A percentile compares a stretch with the other conserved stretches of the same genome.
Conservation (phyloP, 495 filamentous ascomycete genomes). For the Podospora pseudoanserina region DNA sequence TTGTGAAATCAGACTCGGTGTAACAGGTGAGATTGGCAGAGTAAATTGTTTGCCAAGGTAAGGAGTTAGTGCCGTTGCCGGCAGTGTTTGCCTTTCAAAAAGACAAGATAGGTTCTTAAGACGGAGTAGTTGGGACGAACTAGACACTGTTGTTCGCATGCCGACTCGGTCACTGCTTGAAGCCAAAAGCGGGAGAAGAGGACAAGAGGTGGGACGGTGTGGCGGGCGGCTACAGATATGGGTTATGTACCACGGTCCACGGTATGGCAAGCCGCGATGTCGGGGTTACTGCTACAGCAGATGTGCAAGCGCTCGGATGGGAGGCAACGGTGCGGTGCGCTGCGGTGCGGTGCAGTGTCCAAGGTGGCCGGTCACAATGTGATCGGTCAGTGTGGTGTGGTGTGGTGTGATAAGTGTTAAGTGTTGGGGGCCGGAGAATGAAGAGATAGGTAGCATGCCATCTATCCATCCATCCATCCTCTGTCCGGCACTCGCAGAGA, state of each 20-base stretch:
- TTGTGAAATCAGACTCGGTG: constrained; percentile 17
- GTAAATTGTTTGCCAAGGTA: constrained; percentile 10
- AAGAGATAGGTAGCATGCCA: neutral
- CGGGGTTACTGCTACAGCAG: constrained; percentile 14
- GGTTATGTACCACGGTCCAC: constrained; percentile 42
- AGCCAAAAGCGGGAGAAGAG: constrained; percentile 37
- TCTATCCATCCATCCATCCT: neutral
- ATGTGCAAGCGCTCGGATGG: constrained; percentile 26
- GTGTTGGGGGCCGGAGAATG: neutral
- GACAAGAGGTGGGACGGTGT: constrained; percentile 30
- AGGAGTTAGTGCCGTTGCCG: constrained; percentile 36
- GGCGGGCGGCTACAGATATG: constrained; percentile 37
- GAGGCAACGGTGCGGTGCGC: constrained; percentile 18
- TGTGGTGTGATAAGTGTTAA: neutral
- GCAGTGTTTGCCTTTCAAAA: constrained; percentile 23
- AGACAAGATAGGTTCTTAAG: constrained; percentile 14
- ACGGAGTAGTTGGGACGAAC: neutral
- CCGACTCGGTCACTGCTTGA: constrained; percentile 20
- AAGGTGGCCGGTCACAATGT: constrained; percentile 20
- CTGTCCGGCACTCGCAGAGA: constrained; percentile 7
- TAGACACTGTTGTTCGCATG: constrained; percentile 15
- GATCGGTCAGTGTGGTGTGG: constrained; percentile 6
- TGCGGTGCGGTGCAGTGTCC: neutral
- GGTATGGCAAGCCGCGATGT: constrained; percentile 19
- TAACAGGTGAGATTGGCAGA: constrained; percentile 15